Evolutionary conservation across 202 grass and related monocot species (phyloP).

Genomic region (Eragrostis tef): DNA sequence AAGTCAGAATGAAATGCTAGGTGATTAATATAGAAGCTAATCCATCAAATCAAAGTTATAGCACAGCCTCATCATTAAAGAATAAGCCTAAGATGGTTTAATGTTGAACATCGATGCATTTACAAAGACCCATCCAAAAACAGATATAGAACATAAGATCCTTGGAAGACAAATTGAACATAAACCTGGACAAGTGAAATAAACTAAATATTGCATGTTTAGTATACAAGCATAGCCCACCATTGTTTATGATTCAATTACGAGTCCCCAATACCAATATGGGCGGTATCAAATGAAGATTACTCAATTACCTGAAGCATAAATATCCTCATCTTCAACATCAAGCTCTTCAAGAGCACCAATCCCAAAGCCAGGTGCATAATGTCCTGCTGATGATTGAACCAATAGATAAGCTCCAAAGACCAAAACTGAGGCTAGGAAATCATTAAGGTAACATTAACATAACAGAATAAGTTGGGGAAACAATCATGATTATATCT

Average conservation of each 20-base stretch:
- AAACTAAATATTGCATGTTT: neutral
- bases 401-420: slow-evolving; percentile 34
- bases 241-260: slow-evolving; percentile 1
- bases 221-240: slow-evolving; percentile 13
- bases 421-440: slow-evolving; percentile 4
- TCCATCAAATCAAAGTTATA: slow-evolving; percentile 1
- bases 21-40: slow-evolving; percentile 26
- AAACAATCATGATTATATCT: slow-evolving; percentile 41
- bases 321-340: slow-evolving; percentile 98
- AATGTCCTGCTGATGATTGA: slow-evolving; percentile 78
- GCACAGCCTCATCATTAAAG: neutral
- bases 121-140: slow-evolving; percentile 9
- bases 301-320: slow-evolving; percentile 80
- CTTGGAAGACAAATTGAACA: slow-evolving; percentile 19
- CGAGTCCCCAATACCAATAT: slow-evolving; percentile 6
- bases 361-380: slow-evolving; percentile 96
- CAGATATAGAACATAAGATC: slow-evolving; percentile 12
- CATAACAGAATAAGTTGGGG: slow-evolving; percentile 18
- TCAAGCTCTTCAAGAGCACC: slow-evolving; percentile 97
- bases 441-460: slow-evolving; percentile 1
- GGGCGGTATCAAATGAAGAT: slow-evolving; percentile 34
- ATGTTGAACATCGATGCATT: slow-evolving; percentile 29
- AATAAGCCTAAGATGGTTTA: slow-evolving; percentile 37
- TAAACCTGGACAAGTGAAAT: neutral
- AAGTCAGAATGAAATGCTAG: slow-evolving; percentile 23